phyloP scores from a whole-genome alignment of 139 green algal species.

The Chlorella sp. region DNA sequence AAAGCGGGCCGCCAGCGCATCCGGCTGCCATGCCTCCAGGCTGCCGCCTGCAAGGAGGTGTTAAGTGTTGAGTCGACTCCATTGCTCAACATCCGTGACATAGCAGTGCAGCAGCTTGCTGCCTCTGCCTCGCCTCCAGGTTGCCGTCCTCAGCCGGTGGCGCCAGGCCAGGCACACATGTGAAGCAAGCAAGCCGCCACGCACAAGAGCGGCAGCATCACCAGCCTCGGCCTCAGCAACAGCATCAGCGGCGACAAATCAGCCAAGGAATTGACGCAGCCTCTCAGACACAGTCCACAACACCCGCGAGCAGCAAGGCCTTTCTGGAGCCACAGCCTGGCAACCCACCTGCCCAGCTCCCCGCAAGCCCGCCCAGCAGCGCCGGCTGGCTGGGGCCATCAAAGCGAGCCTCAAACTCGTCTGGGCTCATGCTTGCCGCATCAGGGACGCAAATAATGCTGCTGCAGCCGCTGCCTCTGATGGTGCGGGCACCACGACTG shows the following conservation, averaged over 20 bases:
- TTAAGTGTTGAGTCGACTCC: no score
- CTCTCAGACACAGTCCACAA: no score
- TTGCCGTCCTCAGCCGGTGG: no score
- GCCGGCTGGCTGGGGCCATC: slow-evolving; percentile 71
- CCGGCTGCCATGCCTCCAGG: slow-evolving; percentile 9
- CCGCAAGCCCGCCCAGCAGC: slow-evolving; percentile 63
- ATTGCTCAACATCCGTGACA: no score
- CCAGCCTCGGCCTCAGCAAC: no score
- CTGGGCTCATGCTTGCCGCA: slow-evolving; percentile 45
- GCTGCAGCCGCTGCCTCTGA: background rate
- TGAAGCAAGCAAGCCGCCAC: no score
- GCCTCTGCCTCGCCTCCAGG: no score
- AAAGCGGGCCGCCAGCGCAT: background rate
- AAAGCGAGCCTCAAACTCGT: slow-evolving; percentile 74
- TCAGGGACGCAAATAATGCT: slow-evolving; percentile 16
- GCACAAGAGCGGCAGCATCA: no score
- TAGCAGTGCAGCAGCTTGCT: background rate
- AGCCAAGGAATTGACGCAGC: background rate
- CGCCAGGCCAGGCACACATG: no score
- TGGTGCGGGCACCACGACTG: background rate
- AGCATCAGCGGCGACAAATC: background rate
- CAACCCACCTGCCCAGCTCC: slow-evolving; percentile 14
- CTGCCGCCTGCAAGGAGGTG: background rate
- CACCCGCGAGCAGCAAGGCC: background rate
- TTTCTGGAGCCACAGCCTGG: background rate